Base-by-base conservation (phyloP, 2,329 filamentous ascomycete species). In the Fonsecaea erecta region DNA sequence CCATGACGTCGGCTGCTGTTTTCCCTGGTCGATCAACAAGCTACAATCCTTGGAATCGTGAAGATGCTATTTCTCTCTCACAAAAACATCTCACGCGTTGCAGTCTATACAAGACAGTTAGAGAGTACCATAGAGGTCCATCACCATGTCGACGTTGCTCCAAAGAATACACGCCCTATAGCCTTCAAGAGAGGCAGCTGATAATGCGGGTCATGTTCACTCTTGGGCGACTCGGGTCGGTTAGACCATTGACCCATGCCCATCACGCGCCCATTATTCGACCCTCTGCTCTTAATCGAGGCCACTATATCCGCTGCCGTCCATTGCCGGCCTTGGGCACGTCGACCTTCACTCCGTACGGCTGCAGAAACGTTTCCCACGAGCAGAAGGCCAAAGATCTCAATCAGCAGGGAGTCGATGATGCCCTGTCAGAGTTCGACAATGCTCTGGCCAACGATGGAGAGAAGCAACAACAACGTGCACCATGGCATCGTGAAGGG, bases 401-500 rank as follows among this genome's bases (percentile, higher is more conserved):
- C 35, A 72, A 72, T 54, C 71, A 72, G 55, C 62, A 71, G 57
- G 68, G 68, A 6, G 60, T 72, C 16, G 70, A 72, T 37, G 56
- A 71, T 37, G 66, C 69, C 18, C 53, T 71, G 14, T 60, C 66
- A 3, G 69, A 71, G 14, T 68, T 68, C 43, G 70, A 73, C 62
- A 58, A 30, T n/a, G 62, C 55, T 8, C 75, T 80, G 51, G 72
- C 77, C n/a, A 73, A 80, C 30, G 73, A 78, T 54, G 75, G 80
- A 11, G 73, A 80, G 1, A 72, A 75, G 65, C 87, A 89, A 68
- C 87, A 89, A 68, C 79, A 85, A 55, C 80, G 85, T 56, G 83
- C 87, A 35, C 88, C 88, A 70, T 90, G 88, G 88, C 86, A 87
- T 68, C 81, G 87, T 16, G 83, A 89, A 68, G 85, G 86, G 2